These are phyloP conservation scores for Leccinum pellstonianum DNA, from an alignment of 768 basidiomycete species.

Conservation along the genomic window DNA sequence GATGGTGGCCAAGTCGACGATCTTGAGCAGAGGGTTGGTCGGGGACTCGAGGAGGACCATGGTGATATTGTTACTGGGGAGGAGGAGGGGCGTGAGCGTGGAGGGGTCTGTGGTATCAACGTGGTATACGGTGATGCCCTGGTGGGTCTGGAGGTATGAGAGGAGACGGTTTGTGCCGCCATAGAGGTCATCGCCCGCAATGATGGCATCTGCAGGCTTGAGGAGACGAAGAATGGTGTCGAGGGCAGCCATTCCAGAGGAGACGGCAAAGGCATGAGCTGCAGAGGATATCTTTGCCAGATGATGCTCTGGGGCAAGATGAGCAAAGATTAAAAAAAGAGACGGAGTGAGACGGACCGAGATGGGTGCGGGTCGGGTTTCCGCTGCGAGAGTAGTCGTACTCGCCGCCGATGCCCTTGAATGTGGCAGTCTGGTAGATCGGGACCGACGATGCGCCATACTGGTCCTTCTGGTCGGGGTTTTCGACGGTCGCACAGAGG, in stretches of 20 bases:
- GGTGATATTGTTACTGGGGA: slow-evolving; percentile 64
- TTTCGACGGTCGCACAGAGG: slow-evolving; percentile 87
- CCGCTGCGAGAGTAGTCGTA: slow-evolving; percentile 96
- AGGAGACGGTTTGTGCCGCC: slow-evolving; percentile 97
- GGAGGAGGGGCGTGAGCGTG: slow-evolving; percentile 60
- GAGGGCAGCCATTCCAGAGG: slow-evolving; percentile 97
- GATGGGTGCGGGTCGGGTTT: slow-evolving; percentile 93
- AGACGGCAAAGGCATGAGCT: slow-evolving; percentile 84
- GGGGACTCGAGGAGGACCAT: slow-evolving; percentile 98
- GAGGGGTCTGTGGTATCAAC: slow-evolving; percentile 85
- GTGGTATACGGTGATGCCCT: slow-evolving; percentile 87
- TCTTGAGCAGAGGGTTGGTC: slow-evolving; percentile 95
- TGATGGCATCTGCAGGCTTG: slow-evolving; percentile 93
- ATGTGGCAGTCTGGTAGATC: slow-evolving; percentile 97
- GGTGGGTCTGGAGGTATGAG: slow-evolving; percentile 82
- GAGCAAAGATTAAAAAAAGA: not conserved
- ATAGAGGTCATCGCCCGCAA: slow-evolving; percentile 96
- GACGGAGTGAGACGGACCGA: slow-evolving; percentile 56
- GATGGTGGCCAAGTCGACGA: slow-evolving; percentile 85
- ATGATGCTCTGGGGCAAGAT: slow-evolving; percentile 73
- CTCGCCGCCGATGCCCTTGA: slow-evolving; percentile 87
- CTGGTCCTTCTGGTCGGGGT: slow-evolving; percentile 91
- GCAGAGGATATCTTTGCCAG: slow-evolving; percentile 96
- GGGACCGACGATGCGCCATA: slow-evolving; percentile 92
- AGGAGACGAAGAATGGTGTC: slow-evolving; percentile 92